phyloP scores from a whole-genome alignment of 192 early-diverging fungal genomes.

The Geosiphon pyriformis region DNA sequence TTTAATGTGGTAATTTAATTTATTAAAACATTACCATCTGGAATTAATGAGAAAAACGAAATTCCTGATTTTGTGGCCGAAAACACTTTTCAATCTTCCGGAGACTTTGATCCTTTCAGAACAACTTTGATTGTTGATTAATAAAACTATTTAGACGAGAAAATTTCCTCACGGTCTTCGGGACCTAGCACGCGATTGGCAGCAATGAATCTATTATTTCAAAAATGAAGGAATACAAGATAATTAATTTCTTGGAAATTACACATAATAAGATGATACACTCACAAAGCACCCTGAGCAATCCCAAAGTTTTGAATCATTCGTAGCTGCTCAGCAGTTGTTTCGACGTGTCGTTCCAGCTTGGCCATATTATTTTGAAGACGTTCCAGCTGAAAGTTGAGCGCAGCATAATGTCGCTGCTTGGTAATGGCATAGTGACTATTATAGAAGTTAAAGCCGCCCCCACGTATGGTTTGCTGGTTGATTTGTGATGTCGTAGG shows the following conservation, averaged over 20 bases:
- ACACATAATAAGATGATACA: not conserved
- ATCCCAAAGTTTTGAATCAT: constrained; percentile 15
- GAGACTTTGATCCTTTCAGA: too few relatives aligned
- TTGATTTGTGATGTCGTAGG: too few relatives aligned
- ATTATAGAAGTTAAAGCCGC: not conserved
- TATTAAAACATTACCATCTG: too few relatives aligned
- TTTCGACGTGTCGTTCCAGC: constrained; percentile 5
- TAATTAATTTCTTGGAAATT: not conserved
- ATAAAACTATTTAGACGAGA: too few relatives aligned
- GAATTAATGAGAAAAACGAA: too few relatives aligned
- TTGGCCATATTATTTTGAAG: constrained; percentile 10
- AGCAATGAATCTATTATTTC: not conserved
- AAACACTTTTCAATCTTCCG: too few relatives aligned
- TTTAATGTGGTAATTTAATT: too few relatives aligned
- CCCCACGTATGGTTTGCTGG: not conserved
- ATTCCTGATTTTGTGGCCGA: too few relatives aligned
- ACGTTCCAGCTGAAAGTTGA: not conserved
- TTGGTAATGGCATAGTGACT: not conserved
- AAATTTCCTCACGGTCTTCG: too few relatives aligned
- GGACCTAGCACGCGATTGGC: not conserved
- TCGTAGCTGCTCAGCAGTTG: constrained; percentile 3
- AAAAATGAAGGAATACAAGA: not conserved
- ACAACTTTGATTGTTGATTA: too few relatives aligned
- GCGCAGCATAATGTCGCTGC: not conserved
- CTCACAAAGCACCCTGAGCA: constrained; percentile 11